These are phyloP conservation scores for Citrullus mucosospermus DNA, from an alignment of 306 rosid genomes.

Conservation along the genomic window DNA sequence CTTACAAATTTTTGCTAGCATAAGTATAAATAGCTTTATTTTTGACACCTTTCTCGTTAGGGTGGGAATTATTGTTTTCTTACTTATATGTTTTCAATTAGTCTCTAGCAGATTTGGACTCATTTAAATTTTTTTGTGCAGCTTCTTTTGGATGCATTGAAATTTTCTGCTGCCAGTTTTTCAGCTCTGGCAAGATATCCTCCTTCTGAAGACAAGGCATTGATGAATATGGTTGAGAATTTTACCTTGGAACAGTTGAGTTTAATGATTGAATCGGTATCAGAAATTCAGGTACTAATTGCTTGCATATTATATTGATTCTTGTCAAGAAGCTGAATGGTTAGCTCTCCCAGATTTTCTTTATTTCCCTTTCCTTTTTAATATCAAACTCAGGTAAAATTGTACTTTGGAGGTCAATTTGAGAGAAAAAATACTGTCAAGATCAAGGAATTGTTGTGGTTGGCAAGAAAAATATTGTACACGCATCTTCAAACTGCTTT, in stretches of 20 bases:
- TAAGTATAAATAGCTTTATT: background rate
- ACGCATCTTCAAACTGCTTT: background rate
- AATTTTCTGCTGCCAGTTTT: constrained; percentile 44
- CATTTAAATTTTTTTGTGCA: constrained; percentile 25
- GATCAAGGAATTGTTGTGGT: background rate
- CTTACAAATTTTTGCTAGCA: background rate
- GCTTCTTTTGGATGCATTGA: constrained; percentile 60
- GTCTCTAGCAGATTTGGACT: constrained; percentile 11
- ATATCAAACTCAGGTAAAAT: background rate
- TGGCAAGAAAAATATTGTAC: background rate
- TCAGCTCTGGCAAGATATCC: constrained; percentile 46
- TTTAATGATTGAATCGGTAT: constrained; percentile 43
- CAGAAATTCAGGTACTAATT: constrained; percentile 51
- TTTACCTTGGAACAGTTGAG: constrained; percentile 45
- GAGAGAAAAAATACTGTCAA: background rate
- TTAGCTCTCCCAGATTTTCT: background rate
- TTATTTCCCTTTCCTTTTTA: background rate
- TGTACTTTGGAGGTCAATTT: background rate
- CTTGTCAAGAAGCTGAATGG: background rate
- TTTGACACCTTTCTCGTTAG: background rate
- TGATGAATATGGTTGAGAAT: constrained; percentile 31
- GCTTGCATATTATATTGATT: background rate
- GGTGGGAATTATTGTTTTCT: background rate
- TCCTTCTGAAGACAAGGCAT: constrained; percentile 26
- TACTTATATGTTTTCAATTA: constrained; percentile 2